Percentiles rank a stretch among this genome's conserved stretches.
These are phyloP conservation scores for Auriscalpium orientale DNA, from an alignment of 768 basidiomycete species.

Conservation along the genomic window DNA sequence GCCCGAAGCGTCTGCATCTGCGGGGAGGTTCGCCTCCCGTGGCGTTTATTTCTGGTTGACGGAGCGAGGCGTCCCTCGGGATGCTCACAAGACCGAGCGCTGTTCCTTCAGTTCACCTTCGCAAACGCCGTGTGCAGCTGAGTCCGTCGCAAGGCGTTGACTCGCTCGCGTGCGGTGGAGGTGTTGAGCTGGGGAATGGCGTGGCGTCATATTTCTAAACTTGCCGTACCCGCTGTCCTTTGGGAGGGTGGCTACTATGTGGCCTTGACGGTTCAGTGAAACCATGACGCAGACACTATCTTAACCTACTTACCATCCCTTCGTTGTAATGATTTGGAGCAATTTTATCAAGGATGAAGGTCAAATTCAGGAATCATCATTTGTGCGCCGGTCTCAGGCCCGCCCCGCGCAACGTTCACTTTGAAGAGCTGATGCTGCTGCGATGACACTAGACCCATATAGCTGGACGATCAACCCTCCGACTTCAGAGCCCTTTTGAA, in stretches of 20 bases:
- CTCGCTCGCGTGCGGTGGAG: constrained; percentile 29
- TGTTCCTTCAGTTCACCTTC: constrained; percentile 21
- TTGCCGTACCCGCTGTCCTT: constrained; percentile 50
- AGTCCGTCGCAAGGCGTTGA: constrained; percentile 51
- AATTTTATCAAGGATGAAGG: neutral
- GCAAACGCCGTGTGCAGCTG: constrained; percentile 31
- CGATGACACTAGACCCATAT: too few species aligned
- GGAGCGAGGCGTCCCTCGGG: constrained; percentile 61
- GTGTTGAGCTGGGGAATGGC: constrained; percentile 35
- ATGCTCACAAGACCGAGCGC: constrained; percentile 44
- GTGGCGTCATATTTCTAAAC: constrained; percentile 80
- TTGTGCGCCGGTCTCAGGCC: too few species aligned
- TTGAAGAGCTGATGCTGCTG: too few species aligned
- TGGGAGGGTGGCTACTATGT: constrained; percentile 56
- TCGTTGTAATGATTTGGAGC: neutral
- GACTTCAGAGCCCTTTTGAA: neutral
- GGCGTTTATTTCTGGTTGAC: constrained; percentile 68
- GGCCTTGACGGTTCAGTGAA: constrained; percentile 75
- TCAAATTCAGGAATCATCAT: neutral
- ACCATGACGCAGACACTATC: constrained; percentile 70
- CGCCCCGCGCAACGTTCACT: too few species aligned
- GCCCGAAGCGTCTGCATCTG: constrained; percentile 51
- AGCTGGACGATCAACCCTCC: neutral
- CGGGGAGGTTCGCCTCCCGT: constrained; percentile 45
- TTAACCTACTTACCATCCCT: constrained; percentile 3